Base-by-base conservation (phyloP, 2,329 filamentous ascomycete species). In the Chaetoscypha palmicola region DNA sequence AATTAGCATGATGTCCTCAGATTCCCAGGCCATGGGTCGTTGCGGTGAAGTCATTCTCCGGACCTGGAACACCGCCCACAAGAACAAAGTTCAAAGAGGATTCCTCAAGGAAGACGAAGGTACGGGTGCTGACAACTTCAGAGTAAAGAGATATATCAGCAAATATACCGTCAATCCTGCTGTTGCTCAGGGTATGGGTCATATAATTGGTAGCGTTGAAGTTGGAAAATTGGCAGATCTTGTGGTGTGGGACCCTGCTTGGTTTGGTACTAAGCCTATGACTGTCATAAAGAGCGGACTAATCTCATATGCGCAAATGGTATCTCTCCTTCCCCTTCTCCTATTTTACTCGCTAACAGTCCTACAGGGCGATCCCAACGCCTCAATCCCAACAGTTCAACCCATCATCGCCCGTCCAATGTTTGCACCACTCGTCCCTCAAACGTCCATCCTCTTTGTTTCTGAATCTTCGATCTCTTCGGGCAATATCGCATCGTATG, bases 91-190 rank as follows among this genome's bases (percentile, higher is more conserved):
- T 14, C 89, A 96, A 67, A 77, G 90, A 7, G 91, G 91, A 0
- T 60, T 66, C 1, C 67, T 97, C 21, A 70, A 76, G 5, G 86
- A 94, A 68, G 91, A 97, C 58, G 73, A 83, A 51, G 86, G 76
- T 17, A 83, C 85, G 0, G 83, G 72, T 9, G 87, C 85, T 0
- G 91, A 97, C 61, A 97, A 97, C 64, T 89, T 88, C 68, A 73
- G 91, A 31, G 91, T 94, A 5, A 95, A 94, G 70, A 69, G 91
- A 20, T 97, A 97, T 62, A 74, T 97, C 35, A 88, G 83, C 68
- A 97, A 97, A 69, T 96, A 96, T 65, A 97, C 91, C 17, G 81
- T 97, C 67, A 97, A 97, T 66, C 88, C 91, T 1, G 88, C 91
- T 9, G 73, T 96, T 49, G 81, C 90, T 0, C 91, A 97, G 65